Conservation (phyloP, 768 basidiomycete species). For the Termitomyces bulborhizus region DNA sequence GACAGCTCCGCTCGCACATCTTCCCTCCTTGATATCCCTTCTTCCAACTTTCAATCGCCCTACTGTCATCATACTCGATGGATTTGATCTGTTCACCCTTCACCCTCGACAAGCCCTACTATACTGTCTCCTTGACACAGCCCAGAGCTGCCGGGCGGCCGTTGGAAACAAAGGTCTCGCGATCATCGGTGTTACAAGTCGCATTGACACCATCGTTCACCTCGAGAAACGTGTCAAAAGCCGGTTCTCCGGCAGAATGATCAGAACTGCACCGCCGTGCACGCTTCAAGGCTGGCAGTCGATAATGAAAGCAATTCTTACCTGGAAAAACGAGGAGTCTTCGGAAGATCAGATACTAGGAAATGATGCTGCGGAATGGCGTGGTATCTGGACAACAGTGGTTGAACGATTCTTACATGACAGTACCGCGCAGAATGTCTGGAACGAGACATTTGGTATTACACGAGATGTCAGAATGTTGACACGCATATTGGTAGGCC, state of each 20-base stretch:
- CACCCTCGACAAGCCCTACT: slow-evolving; percentile 90
- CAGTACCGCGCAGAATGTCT: slow-evolving; percentile 30
- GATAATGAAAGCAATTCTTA: slow-evolving; percentile 43
- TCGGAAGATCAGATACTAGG: slow-evolving; percentile 16
- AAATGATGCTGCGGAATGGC: slow-evolving; percentile 46
- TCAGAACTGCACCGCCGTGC: slow-evolving; percentile 64
- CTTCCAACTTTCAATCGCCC: slow-evolving; percentile 78
- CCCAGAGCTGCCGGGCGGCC: slow-evolving; percentile 71
- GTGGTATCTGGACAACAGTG: slow-evolving; percentile 44
- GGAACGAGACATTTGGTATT: slow-evolving; percentile 58
- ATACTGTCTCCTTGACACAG: slow-evolving; percentile 94
- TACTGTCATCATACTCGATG: slow-evolving; percentile 80
- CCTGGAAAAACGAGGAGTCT: slow-evolving; percentile 17
- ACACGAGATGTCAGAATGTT: slow-evolving; percentile 56
- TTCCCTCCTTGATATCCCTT: slow-evolving; percentile 68
- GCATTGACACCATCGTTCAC: slow-evolving; percentile 81
- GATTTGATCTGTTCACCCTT: slow-evolving; percentile 88
- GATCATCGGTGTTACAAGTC: slow-evolving; percentile 81
- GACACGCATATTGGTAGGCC: slow-evolving; percentile 53
- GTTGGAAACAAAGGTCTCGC: slow-evolving; percentile 62
- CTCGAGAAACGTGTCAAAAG: slow-evolving; percentile 98
- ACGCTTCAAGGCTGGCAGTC: slow-evolving; percentile 43
- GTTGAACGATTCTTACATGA: slow-evolving; percentile 57
- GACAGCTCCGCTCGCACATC: slow-evolving; percentile 57
- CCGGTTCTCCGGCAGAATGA: slow-evolving; percentile 88